phyloP scores from a whole-genome alignment of 768 basidiomycete species.

The Russula olivacea region DNA sequence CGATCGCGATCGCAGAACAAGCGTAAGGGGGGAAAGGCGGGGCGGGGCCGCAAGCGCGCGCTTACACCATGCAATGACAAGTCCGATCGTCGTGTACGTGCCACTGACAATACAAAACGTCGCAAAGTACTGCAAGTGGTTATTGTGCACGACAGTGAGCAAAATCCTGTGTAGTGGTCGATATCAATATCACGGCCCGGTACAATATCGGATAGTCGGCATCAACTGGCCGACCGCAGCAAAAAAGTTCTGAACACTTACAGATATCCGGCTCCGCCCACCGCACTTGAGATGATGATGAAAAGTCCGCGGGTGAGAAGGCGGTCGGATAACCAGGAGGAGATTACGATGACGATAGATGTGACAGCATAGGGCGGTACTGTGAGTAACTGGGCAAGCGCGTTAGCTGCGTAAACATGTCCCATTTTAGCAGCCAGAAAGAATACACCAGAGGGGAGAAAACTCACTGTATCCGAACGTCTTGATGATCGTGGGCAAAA shows the following conservation, averaged over 20 bases:
- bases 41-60: slow-evolving; percentile 7
- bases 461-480: slow-evolving; percentile 66
- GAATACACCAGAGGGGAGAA: neutral
- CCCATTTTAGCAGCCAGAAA: slow-evolving; percentile 6
- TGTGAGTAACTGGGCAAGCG: slow-evolving; percentile 64
- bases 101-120: slow-evolving; percentile 72
- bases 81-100: slow-evolving; percentile 70
- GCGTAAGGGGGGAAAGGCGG: neutral
- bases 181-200: neutral
- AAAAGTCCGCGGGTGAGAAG: slow-evolving; percentile 54
- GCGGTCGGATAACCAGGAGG: slow-evolving; percentile 60
- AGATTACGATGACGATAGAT: slow-evolving; percentile 52
- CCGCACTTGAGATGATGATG: slow-evolving; percentile 39
- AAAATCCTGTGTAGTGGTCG: slow-evolving; percentile 40
- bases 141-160: slow-evolving; percentile 46
- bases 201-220: neutral
- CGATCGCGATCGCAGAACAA: slow-evolving; percentile 1
- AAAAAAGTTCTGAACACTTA: slow-evolving; percentile 29
- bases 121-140: slow-evolving; percentile 68
- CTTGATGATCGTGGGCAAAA: slow-evolving; percentile 74
- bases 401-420: slow-evolving; percentile 42
- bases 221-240: neutral
- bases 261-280: slow-evolving; percentile 61
- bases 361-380: slow-evolving; percentile 78
- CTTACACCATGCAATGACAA: slow-evolving; percentile 75